phyloP scores from a whole-genome alignment of 2,329 filamentous ascomycete species.

The Aspergillus viridinutans region DNA sequence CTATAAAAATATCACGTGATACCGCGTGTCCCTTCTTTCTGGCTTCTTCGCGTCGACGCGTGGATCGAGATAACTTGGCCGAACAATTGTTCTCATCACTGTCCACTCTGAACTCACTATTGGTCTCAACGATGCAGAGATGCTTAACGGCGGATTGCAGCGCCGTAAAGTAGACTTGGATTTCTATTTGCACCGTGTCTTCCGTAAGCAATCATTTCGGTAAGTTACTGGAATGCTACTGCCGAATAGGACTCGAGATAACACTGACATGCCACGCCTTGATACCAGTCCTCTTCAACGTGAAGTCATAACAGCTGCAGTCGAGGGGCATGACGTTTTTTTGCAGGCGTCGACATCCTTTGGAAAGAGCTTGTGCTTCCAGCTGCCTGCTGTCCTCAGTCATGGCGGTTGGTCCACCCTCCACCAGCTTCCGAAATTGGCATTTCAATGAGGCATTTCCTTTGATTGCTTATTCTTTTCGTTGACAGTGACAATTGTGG shows the following conservation, averaged over 20 bases:
- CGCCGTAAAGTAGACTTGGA: constrained; percentile 57
- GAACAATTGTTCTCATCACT: not conserved
- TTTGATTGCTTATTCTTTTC: constrained; percentile 12
- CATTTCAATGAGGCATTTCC: constrained; percentile 6
- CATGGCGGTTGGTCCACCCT: constrained; percentile 64
- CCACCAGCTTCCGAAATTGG: not conserved
- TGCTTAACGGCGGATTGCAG: constrained; percentile 22
- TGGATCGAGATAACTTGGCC: not conserved
- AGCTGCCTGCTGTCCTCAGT: constrained; percentile 82
- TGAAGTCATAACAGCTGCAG: constrained; percentile 77
- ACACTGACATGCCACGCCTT: not conserved
- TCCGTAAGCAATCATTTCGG: constrained; percentile 71
- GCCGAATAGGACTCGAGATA: not conserved
- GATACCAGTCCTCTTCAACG: constrained; percentile 69
- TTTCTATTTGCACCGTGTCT: constrained; percentile 69
- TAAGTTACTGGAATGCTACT: constrained; percentile 32
- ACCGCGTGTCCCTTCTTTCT: constrained; percentile 13
- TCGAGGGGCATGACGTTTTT: constrained; percentile 85
- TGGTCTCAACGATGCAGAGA: constrained; percentile 22
- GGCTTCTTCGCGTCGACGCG: constrained; percentile 7
- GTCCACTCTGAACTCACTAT: not conserved
- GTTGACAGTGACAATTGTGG: constrained; percentile 72
- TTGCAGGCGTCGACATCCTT: constrained; percentile 74
- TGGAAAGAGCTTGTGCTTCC: constrained; percentile 90
- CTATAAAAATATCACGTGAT: constrained; percentile 20